Percentiles rank a stretch among this genome's conserved stretches.
Evolutionary conservation across 768 basidiomycete genomes (phyloP).

Genomic region (Plicaturopsis crispa): DNA sequence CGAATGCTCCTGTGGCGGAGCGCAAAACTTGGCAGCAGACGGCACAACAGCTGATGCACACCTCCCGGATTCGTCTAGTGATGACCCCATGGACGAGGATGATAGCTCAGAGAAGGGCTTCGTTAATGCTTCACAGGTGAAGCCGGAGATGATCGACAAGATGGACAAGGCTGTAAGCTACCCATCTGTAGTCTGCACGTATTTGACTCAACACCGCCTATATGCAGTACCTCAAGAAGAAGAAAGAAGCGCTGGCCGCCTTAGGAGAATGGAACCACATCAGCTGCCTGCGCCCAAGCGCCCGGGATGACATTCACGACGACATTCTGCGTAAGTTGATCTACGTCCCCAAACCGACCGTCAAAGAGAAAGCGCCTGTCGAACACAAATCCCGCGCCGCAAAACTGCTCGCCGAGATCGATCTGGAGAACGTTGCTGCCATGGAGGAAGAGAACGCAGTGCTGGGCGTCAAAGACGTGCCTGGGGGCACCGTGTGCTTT

Average conservation of each 20-base stretch:
- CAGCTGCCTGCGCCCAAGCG: slow-evolving; percentile 49
- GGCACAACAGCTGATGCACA: no score
- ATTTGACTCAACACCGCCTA: slow-evolving; percentile 7
- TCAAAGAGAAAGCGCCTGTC: slow-evolving; percentile 2
- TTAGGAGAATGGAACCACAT: slow-evolving; percentile 83
- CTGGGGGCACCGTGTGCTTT: slow-evolving; percentile 69
- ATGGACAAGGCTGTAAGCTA: slow-evolving; percentile 46
- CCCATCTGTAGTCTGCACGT: neutral
- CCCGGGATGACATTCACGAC: slow-evolving; percentile 52
- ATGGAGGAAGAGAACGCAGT: slow-evolving; percentile 24
- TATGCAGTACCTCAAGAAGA: slow-evolving; percentile 55
- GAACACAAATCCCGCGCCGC: neutral
- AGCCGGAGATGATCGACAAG: slow-evolving; percentile 32
- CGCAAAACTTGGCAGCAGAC: no score
- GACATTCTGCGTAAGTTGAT: slow-evolving; percentile 50
- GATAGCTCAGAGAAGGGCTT: slow-evolving; percentile 39
- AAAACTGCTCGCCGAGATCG: slow-evolving; percentile 34
- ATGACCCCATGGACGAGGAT: slow-evolving; percentile 14
- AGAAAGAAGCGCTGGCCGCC: slow-evolving; percentile 60
- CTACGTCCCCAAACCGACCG: slow-evolving; percentile 10
- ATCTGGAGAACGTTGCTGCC: slow-evolving; percentile 36
- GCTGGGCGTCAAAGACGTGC: slow-evolving; percentile 36
- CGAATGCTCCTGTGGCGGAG: slow-evolving; percentile 60
- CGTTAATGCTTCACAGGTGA: slow-evolving; percentile 57
- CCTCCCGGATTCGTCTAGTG: no score